Base-by-base conservation (phyloP, 2,329 filamentous ascomycete species). In the Cytospora piceae region DNA sequence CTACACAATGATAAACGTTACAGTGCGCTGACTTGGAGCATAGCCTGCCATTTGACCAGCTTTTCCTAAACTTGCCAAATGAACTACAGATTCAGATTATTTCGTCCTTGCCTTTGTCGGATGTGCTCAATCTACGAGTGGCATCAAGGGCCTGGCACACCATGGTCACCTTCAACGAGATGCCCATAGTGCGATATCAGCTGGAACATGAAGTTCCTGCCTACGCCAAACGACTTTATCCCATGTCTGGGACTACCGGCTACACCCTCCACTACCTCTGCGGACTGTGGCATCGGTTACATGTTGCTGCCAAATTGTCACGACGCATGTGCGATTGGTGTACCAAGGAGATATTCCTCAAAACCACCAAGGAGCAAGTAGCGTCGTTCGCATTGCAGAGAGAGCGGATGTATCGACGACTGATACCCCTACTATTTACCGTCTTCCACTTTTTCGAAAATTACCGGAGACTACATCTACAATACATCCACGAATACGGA, bases 401-500 rank as follows among this genome's bases (percentile, higher is more conserved):
- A 68, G 84, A 87, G 73, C 82, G 87, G 17, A 89, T 90, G 87
- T 84, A 86, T 57, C 84, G 86, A 67, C 82, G 87, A 58, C 77
- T 90, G 11, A 87, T 88, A 63, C 87, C 87, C 1, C 74, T 89
- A 9, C 79, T 90, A 20, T 89, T 90, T 69, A 88, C 86, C 15
- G 79, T 88, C 29, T 89, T 89, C 69, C 87, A 90, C 73, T 90
- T 90, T 72, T 89, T 90, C 72, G 87, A 90, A 73, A 87, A 81
- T 0, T 89, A 88, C 71, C 83, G 87, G 65, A 82, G 80, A 49
- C 77, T 87, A 3, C 86, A 89, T 69, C 74, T 88, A 9, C 76
- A 85, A 69, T 85, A 86, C 67, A 80, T 90, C 29, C 76, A 78
- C 58, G 78, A 84, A 57, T 79, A 86, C 49, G 82, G 83, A 15